phyloP scores from a whole-genome alignment of 371 early-diverging fungal genomes.

The Blakeslea trispora region DNA sequence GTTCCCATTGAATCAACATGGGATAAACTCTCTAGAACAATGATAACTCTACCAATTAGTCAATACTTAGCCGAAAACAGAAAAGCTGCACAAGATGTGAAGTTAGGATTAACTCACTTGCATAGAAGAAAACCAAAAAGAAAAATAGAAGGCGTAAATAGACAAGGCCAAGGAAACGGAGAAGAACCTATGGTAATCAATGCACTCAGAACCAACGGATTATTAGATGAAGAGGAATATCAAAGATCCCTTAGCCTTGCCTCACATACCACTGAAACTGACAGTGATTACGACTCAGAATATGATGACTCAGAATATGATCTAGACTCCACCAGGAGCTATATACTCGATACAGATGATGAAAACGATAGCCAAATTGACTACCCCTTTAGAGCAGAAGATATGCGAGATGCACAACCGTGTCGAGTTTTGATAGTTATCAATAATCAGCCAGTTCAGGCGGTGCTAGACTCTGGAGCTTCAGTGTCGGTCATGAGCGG shows the following conservation, averaged over 20 bases:
- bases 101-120: constrained; percentile 2
- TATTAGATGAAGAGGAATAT: constrained; percentile 1
- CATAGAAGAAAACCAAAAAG: neutral
- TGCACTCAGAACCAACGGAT: neutral
- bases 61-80: constrained; percentile 5
- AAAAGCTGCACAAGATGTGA: constrained; percentile 3
- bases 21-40: constrained; percentile 7
- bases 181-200: constrained; percentile 2
- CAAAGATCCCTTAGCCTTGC: neutral
- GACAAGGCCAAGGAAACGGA: neutral
- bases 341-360: neutral
- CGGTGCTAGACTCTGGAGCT: constrained; percentile 23
- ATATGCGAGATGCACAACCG: constrained; percentile 8
- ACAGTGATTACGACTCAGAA: neutral
- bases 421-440: constrained; percentile 3
- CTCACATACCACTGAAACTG: neutral
- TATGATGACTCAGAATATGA: neutral
- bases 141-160: neutral
- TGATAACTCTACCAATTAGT: neutral
- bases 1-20: constrained; percentile 1
- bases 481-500: constrained; percentile 17
- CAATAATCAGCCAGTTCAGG: constrained; percentile 2
- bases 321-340: neutral
- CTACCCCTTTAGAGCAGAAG: constrained; percentile 9
- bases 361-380: constrained; percentile 1